Evolutionary conservation across 2,329 filamentous ascomycete species (phyloP), one percentile per base, ranked within the genome.

Genomic region (Rutstroemia sp.): DNA sequence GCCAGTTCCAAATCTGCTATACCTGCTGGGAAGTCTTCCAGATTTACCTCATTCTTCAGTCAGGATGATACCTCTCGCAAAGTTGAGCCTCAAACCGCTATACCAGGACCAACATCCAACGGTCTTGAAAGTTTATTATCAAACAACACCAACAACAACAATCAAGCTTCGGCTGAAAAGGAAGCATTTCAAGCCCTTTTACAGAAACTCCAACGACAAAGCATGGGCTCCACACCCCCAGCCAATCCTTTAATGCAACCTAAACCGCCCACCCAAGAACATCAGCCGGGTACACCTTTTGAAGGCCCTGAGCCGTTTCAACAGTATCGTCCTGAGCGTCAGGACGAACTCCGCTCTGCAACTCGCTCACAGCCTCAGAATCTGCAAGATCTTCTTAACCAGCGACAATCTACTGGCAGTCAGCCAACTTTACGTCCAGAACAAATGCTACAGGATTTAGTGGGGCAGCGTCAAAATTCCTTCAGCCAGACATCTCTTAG

Each of bases 171-270:
- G 60, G 81, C 84, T 52, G 92, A 96, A 66, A 89, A 90, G 70
- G 87, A 91, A 69, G 92, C 90, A 1, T 96, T 96, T 71, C 83
- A 90, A 62, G 82, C 85, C 46, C 81, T 96, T 47, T 76, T 96
- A 38, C 82, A 88, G 63, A 95, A 96, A 78, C 80, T 96, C 42
- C 86, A 91, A 50, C 74, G 75, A 40, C 72, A 73, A 55, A 74
- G 72, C 59, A 72, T 75, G 38, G 68, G 56, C 36, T 68, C 70
- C 27, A 76, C 74, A 21, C 75, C 75, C 39, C 73, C 75, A 58
- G 69, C 70, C 34, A 71, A 73, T 56, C 60, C 66, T 34, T 64
- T 54, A 57, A 65, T 61, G 42, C 67, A 68, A 45, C 56, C 60
- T 21, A 64, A 68, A 49, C 64, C 67, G 27, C 63, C 63, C 16